phyloP scores from a whole-genome alignment of 305 asterid species.

The Fraxinus sp. region DNA sequence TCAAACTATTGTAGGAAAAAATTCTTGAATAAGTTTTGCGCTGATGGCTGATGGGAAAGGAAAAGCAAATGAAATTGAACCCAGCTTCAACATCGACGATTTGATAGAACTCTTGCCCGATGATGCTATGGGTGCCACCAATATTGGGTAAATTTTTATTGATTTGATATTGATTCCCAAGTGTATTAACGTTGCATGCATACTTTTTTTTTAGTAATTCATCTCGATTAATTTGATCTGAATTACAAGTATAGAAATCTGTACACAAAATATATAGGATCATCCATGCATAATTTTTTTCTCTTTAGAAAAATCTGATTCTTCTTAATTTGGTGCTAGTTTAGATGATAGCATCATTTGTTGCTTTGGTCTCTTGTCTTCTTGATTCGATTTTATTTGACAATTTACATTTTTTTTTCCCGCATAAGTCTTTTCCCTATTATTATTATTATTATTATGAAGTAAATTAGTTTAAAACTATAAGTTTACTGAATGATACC shows the following conservation, averaged over 20 bases:
- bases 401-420: background rate
- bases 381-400: background rate
- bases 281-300: background rate
- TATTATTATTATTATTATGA: background rate
- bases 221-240: background rate
- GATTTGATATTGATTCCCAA: background rate
- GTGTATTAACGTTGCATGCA: slow-evolving; percentile 21
- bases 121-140: slow-evolving; percentile 10
- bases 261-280: background rate
- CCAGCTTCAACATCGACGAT: slow-evolving; percentile 15
- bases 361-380: background rate
- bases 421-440: background rate
- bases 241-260: background rate
- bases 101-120: slow-evolving; percentile 34
- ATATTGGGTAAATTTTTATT: slow-evolving; percentile 25
- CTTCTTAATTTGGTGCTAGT: background rate
- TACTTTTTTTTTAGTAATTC: background rate
- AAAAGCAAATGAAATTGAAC: slow-evolving; percentile 22
- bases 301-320: background rate
- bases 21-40: background rate
- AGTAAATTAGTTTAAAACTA: background rate
- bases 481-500: background rate
- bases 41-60: slow-evolving; percentile 29
- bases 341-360: background rate
- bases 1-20: background rate